A percentile compares a stretch with the other conserved stretches of the same genome.
phyloP scores from a whole-genome alignment of 2,329 filamentous ascomycete species.

The Sporothrix schenckii region DNA sequence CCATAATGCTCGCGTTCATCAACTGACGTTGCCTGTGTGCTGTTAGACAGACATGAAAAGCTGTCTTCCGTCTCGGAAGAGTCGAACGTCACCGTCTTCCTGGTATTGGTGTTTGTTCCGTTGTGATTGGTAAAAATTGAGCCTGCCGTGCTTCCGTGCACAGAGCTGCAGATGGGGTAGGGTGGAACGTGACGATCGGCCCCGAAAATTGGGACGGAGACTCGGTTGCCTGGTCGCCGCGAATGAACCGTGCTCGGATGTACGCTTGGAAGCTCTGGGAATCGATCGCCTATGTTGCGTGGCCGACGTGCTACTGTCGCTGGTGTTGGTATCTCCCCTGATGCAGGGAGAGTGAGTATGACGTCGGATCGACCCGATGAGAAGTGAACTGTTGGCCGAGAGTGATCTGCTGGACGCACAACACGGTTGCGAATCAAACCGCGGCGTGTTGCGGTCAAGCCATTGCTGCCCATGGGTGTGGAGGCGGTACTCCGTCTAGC shows the following conservation, averaged over 20 bases:
- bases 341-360: neutral
- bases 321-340: neutral
- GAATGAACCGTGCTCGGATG: neutral
- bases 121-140: neutral
- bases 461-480: constrained; percentile 3
- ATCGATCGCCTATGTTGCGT: neutral
- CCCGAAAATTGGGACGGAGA: neutral
- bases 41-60: constrained; percentile 32
- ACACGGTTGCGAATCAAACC: neutral
- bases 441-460: neutral
- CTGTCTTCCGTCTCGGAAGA: constrained; percentile 31
- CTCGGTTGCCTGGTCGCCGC: neutral
- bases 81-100: constrained; percentile 30
- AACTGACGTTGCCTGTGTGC: constrained; percentile 35
- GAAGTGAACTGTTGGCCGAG: constrained; percentile 21
- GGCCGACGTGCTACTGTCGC: neutral
- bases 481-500: neutral
- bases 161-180: neutral
- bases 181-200: neutral
- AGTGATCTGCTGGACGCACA: constrained; percentile 23
- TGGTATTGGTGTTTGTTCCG: neutral
- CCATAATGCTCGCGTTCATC: constrained; percentile 7
- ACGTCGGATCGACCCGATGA: constrained; percentile 6
- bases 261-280: neutral
- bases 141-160: constrained; percentile 5